Conservation (phyloP, 768 basidiomycete genomes). For the Podaxis carcinomalis region DNA sequence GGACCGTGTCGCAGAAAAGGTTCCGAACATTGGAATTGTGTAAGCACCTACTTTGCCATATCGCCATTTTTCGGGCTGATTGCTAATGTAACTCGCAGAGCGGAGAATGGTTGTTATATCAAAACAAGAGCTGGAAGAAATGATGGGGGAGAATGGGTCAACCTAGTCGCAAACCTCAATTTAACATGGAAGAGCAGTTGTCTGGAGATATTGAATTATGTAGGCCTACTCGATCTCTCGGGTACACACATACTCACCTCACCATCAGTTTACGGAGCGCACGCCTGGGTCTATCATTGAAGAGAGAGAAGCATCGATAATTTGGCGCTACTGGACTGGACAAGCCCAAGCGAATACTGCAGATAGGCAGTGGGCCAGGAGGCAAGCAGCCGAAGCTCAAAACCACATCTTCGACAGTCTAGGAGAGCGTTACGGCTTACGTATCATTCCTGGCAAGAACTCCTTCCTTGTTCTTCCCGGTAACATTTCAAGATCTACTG, state of each 20-base stretch:
- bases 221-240: conserved; percentile 32
- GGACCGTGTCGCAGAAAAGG: conserved; percentile 54
- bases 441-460: conserved; percentile 78
- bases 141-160: conserved; percentile 54
- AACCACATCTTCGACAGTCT: conserved; percentile 90
- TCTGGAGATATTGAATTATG: conserved; percentile 80
- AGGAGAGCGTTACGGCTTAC: conserved; percentile 77
- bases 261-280: conserved; percentile 79
- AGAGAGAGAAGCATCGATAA: conserved; percentile 75
- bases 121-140: conserved; percentile 39
- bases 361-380: conserved; percentile 76
- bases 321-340: conserved; percentile 84
- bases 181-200: conserved; percentile 79
- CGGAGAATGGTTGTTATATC: conserved; percentile 87
- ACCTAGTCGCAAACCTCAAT: conserved; percentile 76
- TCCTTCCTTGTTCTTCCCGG: conserved; percentile 81
- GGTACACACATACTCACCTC: not conserved
- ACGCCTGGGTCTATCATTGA: conserved; percentile 85
- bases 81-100: conserved; percentile 32
- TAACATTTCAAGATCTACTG: conserved; percentile 79
- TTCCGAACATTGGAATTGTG: conserved; percentile 74
- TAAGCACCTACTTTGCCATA: conserved; percentile 30
- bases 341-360: conserved; percentile 38
- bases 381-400: conserved; percentile 88
- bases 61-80: not conserved